Evolutionary conservation across 495 filamentous ascomycete species (phyloP), one percentile per base, ranked within the genome.

Genomic region (Neurospora hispaniola): DNA sequence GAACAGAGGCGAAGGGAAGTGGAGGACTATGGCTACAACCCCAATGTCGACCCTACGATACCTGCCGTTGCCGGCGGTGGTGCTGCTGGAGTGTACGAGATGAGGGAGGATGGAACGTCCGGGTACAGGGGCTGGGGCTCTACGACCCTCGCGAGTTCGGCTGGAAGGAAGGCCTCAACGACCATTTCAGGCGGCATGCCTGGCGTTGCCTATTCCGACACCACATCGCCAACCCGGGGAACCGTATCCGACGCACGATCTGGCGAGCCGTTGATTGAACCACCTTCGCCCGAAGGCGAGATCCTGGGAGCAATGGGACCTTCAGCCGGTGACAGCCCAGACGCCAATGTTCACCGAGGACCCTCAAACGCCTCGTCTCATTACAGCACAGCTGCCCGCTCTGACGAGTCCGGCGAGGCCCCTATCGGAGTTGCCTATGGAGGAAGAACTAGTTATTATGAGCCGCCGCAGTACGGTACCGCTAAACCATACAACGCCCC

Each of bases 51-150:
- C 78, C 94, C 96, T 2, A 91, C 91, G 5, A 82, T 95, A 4
- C 93, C 94, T 31, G 86, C 86, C 6, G 85, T 92, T n/a, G 80
- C 78, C 27, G 86, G 83, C 69, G 84, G 81, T 6, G 88, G 85
- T 42, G 83, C 84, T 44, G 84, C 81, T 7, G 88, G 85, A 40
- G 83, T 84, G 43, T 93, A 90, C 77, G 91, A 94, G 77, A 90
- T 89, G 88, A 81, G 80, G 69, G 88, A 90, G 72, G 91, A 93
- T 72, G 88, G 86, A 72, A 84, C 80, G 54, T 85, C 88, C 10
- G 96, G 96, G 40, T 99, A 99, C 80, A 87, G 96, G 78, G 96
- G 96, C 73, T 99, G 96, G 96, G 96, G 96, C 42, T 92, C 93
- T n/a, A 93, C 91, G 23, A 87, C 88, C 5, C 83, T 84, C 23